Evolutionary conservation across 2,329 filamentous ascomycete genomes (phyloP).

Genomic region (Pseudocercospora cruenta): DNA sequence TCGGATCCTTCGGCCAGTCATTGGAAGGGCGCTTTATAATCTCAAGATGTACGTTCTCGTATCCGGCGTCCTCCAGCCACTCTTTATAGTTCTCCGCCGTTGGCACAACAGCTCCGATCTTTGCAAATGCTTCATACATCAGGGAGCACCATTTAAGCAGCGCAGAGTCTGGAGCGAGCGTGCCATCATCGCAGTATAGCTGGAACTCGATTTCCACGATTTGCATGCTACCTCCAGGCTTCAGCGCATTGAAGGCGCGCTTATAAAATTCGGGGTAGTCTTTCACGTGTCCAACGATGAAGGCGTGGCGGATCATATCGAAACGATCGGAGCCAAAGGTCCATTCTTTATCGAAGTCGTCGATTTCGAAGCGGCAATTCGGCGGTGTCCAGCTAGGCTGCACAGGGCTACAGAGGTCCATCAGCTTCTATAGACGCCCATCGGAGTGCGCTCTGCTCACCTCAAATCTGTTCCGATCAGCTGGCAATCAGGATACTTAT

Average conservation of each 20-base stretch:
- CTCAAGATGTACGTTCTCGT: conserved; percentile 31
- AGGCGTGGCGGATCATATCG: conserved; percentile 49
- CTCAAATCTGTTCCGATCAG: conserved; percentile 44
- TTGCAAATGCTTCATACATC: conserved; percentile 22
- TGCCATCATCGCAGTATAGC: conserved; percentile 46
- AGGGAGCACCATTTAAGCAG: conserved; percentile 27
- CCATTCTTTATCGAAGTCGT: conserved; percentile 38
- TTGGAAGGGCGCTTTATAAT: conserved; percentile 33
- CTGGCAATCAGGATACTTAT: conserved; percentile 31
- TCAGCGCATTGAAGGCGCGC: conserved; percentile 39
- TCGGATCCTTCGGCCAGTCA: conserved; percentile 37
- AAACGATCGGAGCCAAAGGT: conserved; percentile 43
- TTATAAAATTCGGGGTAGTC: conserved; percentile 29
- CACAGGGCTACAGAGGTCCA: conserved; percentile 3
- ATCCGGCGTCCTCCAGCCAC: conserved; percentile 31
- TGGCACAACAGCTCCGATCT: conserved; percentile 9
- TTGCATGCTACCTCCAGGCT: conserved; percentile 50
- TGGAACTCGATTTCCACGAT: conserved; percentile 48
- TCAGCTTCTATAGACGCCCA: not conserved
- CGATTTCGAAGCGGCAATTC: conserved; percentile 36
- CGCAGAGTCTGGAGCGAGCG: conserved; percentile 34
- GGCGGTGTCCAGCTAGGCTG: conserved; percentile 27
- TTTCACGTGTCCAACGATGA: conserved; percentile 32
- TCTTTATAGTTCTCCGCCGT: conserved; percentile 16
- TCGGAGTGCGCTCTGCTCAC: conserved; percentile 33